These are phyloP conservation scores for Senecio squalidus DNA, from an alignment of 140 eudicot species.

Conservation along the genomic window DNA sequence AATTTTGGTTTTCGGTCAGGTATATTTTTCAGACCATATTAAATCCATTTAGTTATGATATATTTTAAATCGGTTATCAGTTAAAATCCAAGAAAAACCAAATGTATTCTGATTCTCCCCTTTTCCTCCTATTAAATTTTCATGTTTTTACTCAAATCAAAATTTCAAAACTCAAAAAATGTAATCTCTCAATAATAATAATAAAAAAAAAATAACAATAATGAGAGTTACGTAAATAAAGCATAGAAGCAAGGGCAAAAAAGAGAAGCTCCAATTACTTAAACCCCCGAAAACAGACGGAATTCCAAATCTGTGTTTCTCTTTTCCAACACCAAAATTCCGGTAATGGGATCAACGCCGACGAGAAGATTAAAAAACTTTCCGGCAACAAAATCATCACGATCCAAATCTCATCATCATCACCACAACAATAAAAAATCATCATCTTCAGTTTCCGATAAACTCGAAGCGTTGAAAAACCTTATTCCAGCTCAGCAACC, in stretches of 20 bases:
- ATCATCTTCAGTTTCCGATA: slow-evolving; percentile 46
- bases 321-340: neutral
- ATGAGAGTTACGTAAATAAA: slow-evolving; percentile 38
- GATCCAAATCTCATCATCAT: slow-evolving; percentile 3
- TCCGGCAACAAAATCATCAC: slow-evolving; percentile 25
- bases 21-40: no score
- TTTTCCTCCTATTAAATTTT: no score
- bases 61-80: no score
- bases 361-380: slow-evolving; percentile 20
- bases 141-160: no score
- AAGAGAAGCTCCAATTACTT: slow-evolving; percentile 28
- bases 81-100: no score
- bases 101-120: no score
- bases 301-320: no score
- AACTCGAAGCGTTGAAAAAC: slow-evolving; percentile 66
- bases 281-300: slow-evolving; percentile 38
- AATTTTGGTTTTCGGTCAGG: no score
- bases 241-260: slow-evolving; percentile 18
- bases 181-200: neutral
- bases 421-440: neutral
- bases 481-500: slow-evolving; percentile 50
- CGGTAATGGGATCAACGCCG: slow-evolving; percentile 57
- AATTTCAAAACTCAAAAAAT: no score
- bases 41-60: no score
- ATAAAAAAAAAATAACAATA: neutral